Percentiles rank a stretch among this genome's conserved stretches.
These are phyloP conservation scores for Nitzschia inconspicua DNA, from an alignment of 108 stramenopile genomes.

Conservation along the genomic window DNA sequence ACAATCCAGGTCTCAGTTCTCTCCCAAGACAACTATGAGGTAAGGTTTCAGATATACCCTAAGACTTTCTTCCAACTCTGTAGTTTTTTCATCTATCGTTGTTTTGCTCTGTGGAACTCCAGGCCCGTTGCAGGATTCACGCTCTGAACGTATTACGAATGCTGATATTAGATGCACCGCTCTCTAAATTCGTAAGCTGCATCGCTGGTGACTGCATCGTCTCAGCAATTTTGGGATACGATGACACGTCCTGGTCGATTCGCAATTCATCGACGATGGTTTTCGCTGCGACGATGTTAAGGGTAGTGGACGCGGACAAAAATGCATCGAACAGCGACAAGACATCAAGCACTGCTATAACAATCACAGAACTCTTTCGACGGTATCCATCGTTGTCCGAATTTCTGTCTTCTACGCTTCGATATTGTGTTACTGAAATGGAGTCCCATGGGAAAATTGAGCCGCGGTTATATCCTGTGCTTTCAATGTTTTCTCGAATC, in stretches of 20 bases:
- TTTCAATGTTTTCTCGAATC: conserved; percentile 49
- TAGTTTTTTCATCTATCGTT: not conserved
- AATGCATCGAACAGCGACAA: conserved; percentile 40
- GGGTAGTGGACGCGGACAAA: conserved; percentile 60
- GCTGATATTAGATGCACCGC: conserved; percentile 56
- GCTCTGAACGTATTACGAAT: conserved; percentile 60
- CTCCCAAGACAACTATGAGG: conserved; percentile 34
- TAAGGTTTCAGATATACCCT: conserved; percentile 4
- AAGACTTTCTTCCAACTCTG: not conserved
- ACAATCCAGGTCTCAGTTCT: not conserved
- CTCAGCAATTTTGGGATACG: conserved; percentile 48
- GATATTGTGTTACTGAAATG: conserved; percentile 12
- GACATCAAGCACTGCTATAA: conserved; percentile 51
- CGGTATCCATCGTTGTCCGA: conserved; percentile 34
- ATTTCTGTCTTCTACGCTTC: conserved; percentile 36
- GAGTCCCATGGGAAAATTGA: conserved; percentile 1
- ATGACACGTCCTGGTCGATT: conserved; percentile 53
- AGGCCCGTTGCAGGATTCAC: conserved; percentile 49
- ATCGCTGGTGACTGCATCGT: conserved; percentile 47
- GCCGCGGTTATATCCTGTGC: conserved; percentile 42
- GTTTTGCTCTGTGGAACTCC: not conserved
- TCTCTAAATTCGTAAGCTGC: conserved; percentile 30
- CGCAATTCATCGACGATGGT: conserved; percentile 70
- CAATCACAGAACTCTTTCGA: conserved; percentile 44
- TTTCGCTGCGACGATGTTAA: conserved; percentile 60